Base-by-base conservation (phyloP, 2,329 filamentous ascomycete species). In the Fusarium stilboides region DNA sequence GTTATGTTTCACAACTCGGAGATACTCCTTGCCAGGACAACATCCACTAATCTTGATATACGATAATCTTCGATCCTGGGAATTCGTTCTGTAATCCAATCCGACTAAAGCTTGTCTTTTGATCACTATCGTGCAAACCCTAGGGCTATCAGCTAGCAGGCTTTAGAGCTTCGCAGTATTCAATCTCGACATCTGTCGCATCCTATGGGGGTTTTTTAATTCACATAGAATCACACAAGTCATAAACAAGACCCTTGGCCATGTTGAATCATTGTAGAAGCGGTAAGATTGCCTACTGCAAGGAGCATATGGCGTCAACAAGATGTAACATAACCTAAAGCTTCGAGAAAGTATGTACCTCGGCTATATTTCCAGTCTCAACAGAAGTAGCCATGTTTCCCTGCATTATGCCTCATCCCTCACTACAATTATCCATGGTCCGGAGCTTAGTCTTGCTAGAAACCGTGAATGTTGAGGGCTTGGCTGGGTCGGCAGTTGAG, bases 21-120 rank as follows among this genome's bases (percentile, higher is more conserved):
- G 19, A 28, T n/a, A 33, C 8, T 19, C 24, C 20, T 17, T 24
- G 10, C 43, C 22, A 13, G 36, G 28, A 57, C 37, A 28, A 19
- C 14, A 33, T 22, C 13, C 9, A 19, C 37, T 44, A 22, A 31
- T 37, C 19, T 44, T 24, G 34, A 22, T 33, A 31, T 14, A 12
- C 37, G 28, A 52, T 24, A 36, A 49, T 59, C 42, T 37, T 19
- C 63, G 28, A 39, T 39, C 24, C 51, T 43, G n/a, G 22, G 22
- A 19, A 24, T 52, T 54, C 39, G 22, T 31, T 31, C 33, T 47
- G n/a, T 12, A 28, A 20, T 9, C 19, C 26, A 22, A 20, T 28
- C 14, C 6, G 9, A 36, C 31, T 33, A 34, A 28, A 42, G n/a
- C 7, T 20, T 39, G 13, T 44, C 31, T 56, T 52, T 43, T 19